Base-by-base conservation (phyloP, 148 eudicot genomes). In the Chenopodium berlandieri region DNA sequence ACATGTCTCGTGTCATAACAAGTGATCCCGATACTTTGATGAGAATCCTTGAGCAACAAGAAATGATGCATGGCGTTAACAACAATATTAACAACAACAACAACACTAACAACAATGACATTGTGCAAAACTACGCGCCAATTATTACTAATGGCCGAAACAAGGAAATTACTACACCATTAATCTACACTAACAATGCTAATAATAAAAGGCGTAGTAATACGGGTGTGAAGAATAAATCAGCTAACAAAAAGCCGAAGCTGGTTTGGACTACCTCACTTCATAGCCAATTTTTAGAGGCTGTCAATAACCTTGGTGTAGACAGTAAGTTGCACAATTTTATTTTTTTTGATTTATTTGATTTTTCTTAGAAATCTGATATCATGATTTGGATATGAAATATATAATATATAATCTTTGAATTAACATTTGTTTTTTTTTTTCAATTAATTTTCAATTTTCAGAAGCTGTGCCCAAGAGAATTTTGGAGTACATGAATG, bases 401-500 rank as follows among this genome's bases (percentile, higher is more conserved):
- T 22, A 20, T 20, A 10, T 72, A 22, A 19, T 8, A 44, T 3
- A 22, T 48, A n/a, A 17, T 71, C 23, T 6, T 8, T 7, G 52
- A n/a, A 34, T 31, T 37, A 12, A 22, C 2, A 8, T 62, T 62
- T 62, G 31, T 1, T 75, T 40, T 3, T 4, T 3, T 9, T 19
- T 40, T 27, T 27, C 0, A 27, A 5, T 40, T 40, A 0, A 4
- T 8, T 82, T 5, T 58, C 6, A 34, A 31, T 68, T 30, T n/a
- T 0, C 81, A 92, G 94, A 84, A 56, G 90, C 91, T 79, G 89
- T 87, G 40, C 92, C 92, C 1, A 91, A 89, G 85, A 91, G 78
- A 71, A 88, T 92, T 75, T 46, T 89, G 13, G 89, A 91, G 75
- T 37, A 50, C 37, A 92, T 92, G 94, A 82, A 88, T 74, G 85